Evolutionary conservation across 805 yeast genomes (phyloP).

Genomic region (Naumovozyma dairenensis): DNA sequence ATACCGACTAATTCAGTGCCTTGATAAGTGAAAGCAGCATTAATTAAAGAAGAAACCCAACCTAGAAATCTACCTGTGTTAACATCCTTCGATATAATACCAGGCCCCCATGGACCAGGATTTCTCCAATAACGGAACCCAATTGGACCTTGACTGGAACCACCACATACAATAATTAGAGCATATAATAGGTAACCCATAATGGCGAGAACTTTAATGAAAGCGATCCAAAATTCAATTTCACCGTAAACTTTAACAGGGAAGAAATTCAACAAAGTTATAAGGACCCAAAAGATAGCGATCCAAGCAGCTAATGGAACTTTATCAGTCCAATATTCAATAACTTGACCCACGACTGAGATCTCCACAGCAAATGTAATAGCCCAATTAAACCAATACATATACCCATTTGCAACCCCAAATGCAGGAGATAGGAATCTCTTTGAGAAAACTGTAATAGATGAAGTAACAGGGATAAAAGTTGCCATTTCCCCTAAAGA

Average conservation of each 20-base stretch:
- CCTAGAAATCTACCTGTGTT: constrained; percentile 41
- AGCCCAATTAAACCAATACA: constrained; percentile 68
- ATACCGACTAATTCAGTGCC: constrained; percentile 53
- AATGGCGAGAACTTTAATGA: constrained; percentile 43
- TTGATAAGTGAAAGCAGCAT: constrained; percentile 50
- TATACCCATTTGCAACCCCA: constrained; percentile 61
- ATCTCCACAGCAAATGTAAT: constrained; percentile 56
- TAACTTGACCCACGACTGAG: constrained; percentile 47
- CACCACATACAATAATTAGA: constrained; percentile 47
- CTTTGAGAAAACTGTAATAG: constrained; percentile 55
- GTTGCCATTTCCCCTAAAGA: constrained; percentile 70
- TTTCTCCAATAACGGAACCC: constrained; percentile 57
- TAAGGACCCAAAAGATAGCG: constrained; percentile 39
- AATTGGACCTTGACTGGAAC: constrained; percentile 45
- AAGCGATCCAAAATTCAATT: constrained; percentile 48
- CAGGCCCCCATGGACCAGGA: constrained; percentile 65
- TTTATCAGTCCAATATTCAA: constrained; percentile 42
- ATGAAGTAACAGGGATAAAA: constrained; percentile 51
- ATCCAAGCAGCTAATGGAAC: constrained; percentile 59
- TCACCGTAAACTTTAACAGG: constrained; percentile 51
- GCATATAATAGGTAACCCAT: constrained; percentile 46
- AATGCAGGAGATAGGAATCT: constrained; percentile 53
- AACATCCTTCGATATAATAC: constrained; percentile 32
- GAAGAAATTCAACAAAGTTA: constrained; percentile 37
- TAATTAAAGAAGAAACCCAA: constrained; percentile 44